Evolutionary conservation across 2,329 filamentous ascomycete species (phyloP).

Genomic region (Fusarium goolgardi): DNA sequence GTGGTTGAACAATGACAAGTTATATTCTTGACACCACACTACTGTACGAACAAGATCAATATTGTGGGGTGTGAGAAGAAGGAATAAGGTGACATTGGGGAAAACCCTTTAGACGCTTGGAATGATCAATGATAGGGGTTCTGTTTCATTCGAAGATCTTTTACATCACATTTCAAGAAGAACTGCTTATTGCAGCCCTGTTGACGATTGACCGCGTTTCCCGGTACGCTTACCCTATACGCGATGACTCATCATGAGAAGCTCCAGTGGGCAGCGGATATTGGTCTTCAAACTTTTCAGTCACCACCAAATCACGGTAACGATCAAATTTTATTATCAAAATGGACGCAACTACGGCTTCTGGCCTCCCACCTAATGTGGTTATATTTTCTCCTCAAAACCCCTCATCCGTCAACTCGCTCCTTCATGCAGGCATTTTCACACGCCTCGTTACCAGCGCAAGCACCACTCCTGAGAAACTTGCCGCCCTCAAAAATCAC

Average conservation of each 20-base stretch:
- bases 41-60: no score
- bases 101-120: no score
- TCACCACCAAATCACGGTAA: background rate
- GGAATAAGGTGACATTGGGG: no score
- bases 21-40: no score
- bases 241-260: constrained; percentile 2
- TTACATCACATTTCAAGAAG: no score
- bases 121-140: no score
- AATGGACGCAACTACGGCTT: background rate
- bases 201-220: no score
- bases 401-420: background rate
- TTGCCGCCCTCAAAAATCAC: constrained; percentile 5
- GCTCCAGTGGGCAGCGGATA: background rate
- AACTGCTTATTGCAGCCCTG: no score
- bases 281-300: background rate
- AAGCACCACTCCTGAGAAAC: constrained; percentile 3
- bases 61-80: no score
- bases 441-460: constrained; percentile 15
- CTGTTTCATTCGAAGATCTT: no score
- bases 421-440: constrained; percentile 1
- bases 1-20: no score
- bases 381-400: constrained; percentile 8
- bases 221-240: constrained; percentile 5
- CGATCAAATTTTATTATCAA: background rate
- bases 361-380: constrained; percentile 5